Evolutionary conservation across 345 rosid genomes (phyloP).

Genomic region (Boechera divaricarpa): DNA sequence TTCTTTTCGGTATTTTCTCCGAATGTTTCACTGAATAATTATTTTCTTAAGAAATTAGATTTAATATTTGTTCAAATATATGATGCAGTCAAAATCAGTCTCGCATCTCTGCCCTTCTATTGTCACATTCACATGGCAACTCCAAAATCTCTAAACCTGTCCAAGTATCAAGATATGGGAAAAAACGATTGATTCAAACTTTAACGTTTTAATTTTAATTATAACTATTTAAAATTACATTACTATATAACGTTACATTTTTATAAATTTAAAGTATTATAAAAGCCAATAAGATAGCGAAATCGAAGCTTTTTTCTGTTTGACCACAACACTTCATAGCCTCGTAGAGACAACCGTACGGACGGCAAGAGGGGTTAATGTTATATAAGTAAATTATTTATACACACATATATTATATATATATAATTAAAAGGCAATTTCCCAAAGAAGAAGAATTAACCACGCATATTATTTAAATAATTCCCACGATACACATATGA

Average conservation of each 20-base stretch:
- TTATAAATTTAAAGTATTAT: background rate
- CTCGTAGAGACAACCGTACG: constrained; percentile 9
- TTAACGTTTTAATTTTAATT: background rate
- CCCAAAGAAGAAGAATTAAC: background rate
- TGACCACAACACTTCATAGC: background rate
- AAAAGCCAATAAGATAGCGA: background rate
- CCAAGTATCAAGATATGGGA: no score
- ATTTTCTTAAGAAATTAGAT: no score
- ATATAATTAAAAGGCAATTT: background rate
- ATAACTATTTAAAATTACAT: background rate
- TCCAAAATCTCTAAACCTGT: no score
- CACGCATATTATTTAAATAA: background rate
- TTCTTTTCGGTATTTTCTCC: no score
- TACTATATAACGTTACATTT: background rate
- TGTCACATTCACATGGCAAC: no score
- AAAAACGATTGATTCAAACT: background rate
- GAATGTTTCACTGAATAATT: no score
- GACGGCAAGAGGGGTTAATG: constrained; percentile 3
- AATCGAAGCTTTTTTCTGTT: background rate
- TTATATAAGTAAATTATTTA: background rate
- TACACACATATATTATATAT: no score
- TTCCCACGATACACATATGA: constrained; percentile 7
- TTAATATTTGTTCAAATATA: no score
- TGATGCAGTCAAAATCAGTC: no score
- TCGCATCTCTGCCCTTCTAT: no score